Conservation (phyloP, 208 protist species). For the Angomonas ambiguus region DNA sequence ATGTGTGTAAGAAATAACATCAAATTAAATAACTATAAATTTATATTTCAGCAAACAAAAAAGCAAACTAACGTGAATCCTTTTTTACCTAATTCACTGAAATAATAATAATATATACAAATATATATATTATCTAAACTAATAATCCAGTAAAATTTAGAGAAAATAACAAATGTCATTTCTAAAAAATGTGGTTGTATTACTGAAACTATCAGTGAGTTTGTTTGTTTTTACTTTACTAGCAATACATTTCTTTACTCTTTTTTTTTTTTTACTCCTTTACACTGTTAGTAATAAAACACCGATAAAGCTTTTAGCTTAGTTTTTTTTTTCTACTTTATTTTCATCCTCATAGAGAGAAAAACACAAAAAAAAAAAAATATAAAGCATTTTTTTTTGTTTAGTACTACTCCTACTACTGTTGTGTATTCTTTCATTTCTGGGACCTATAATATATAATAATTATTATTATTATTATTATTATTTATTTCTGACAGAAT, state of each 20-base stretch:
- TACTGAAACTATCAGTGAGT: conserved; percentile 1
- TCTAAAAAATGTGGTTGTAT: not conserved
- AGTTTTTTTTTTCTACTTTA: not conserved
- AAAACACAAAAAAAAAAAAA: not conserved
- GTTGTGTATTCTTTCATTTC: too few relatives aligned
- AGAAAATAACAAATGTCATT: conserved; percentile 2
- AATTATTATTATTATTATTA: not conserved
- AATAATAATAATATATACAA: not conserved
- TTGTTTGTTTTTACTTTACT: conserved; percentile 13
- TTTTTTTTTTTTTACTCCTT: conserved; percentile 6
- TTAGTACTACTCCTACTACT: too few relatives aligned
- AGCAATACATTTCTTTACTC: not conserved
- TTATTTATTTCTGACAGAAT: not conserved
- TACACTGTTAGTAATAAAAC: not conserved
- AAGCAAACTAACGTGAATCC: too few relatives aligned
- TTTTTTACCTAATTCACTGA: too few relatives aligned
- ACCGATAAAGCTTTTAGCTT: not conserved
- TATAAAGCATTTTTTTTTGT: too few relatives aligned
- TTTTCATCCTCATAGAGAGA: not conserved
- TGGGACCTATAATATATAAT: not conserved
- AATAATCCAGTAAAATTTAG: too few relatives aligned
- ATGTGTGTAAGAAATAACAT: too few relatives aligned
- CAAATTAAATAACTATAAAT: too few relatives aligned
- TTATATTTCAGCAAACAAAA: too few relatives aligned
- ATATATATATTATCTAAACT: not conserved